Conservation (phyloP, 305 asterid genomes). For the Fraxinus latifolia region DNA sequence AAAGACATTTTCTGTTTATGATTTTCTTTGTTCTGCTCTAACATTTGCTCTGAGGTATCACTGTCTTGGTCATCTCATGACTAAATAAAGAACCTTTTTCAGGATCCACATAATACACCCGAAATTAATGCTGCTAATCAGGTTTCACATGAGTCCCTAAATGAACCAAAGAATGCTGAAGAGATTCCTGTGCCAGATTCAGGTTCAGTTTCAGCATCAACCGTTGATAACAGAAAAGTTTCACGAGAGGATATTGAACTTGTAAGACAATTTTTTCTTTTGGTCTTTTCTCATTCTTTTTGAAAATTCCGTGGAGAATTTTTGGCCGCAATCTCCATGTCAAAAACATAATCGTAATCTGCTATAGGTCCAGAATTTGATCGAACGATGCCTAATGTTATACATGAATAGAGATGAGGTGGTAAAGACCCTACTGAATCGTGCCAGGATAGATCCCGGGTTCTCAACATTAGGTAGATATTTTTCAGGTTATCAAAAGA, state of each 20-base stretch:
- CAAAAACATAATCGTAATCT: background rate
- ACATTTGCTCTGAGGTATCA: background rate
- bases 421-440: conserved; percentile 82
- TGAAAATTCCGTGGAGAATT: background rate
- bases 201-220: conserved; percentile 73
- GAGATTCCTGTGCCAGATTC: conserved; percentile 75
- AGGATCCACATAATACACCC: conserved; percentile 51
- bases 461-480: conserved; percentile 81
- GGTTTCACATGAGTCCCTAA: conserved; percentile 61
- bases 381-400: conserved; percentile 82
- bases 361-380: conserved; percentile 79
- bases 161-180: conserved; percentile 49
- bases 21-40: background rate
- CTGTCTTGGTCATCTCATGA: background rate
- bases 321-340: background rate
- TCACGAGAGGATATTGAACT: conserved; percentile 90
- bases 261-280: conserved; percentile 37
- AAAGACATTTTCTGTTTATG: background rate
- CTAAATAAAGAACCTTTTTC: conserved; percentile 24
- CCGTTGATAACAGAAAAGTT: conserved; percentile 76
- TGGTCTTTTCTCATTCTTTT: background rate
- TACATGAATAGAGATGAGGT: conserved; percentile 93
- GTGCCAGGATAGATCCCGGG: conserved; percentile 98
- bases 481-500: conserved; percentile 4
- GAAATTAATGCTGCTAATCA: conserved; percentile 57